Evolutionary conservation across 2,329 filamentous ascomycete species (phyloP), one percentile per base, ranked within the genome.

Genomic region (Penicillium sclerotigenum): DNA sequence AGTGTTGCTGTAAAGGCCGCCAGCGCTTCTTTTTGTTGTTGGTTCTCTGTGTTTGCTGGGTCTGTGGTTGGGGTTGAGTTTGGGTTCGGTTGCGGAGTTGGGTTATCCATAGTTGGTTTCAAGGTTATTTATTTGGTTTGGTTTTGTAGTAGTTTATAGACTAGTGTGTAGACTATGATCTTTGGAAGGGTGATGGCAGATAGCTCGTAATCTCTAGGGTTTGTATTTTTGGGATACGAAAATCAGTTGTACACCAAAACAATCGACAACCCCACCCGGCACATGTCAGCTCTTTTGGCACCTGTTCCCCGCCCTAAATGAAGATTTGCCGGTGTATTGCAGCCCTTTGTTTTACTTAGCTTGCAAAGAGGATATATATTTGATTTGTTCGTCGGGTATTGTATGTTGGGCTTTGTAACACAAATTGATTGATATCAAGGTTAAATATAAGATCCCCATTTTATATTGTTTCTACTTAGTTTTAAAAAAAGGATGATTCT

Each of bases 1-100:
- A 79, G 72, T 6, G 77, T 76, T 46, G 73, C 76, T 13, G 70
- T 73, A 66, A 79, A 79, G 24, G 77, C 77, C 28, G 73, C 64
- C 57, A 70, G 68, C 40, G 77, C 76, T 72, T 79, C 76, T 54
- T 65, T 63, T 47, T 75, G 75, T 57, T 70, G 72, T 58, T 73
- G 70, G 41, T 64, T 49, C 43, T 53, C 54, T 42, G 46, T 22
- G 34, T 48, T 28, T 22, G 22, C 31, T 47, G 24, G 36, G 48
- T 41, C 55, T 40, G 41, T 54, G 49, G 58, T 52, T 37, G 57
- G 34, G 22, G 51, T 50, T 54, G 38, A 20, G 22, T 38, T 24
- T 36, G 38, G 48, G 42, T 26, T 48, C 33, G 37, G n/a, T 33
- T 53, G 29, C 18, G 46, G 45, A 46, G 42, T 43, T 41, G 37